Evolutionary conservation across 2,329 filamentous ascomycete species (phyloP).

Genomic region (Cadophora sp.): DNA sequence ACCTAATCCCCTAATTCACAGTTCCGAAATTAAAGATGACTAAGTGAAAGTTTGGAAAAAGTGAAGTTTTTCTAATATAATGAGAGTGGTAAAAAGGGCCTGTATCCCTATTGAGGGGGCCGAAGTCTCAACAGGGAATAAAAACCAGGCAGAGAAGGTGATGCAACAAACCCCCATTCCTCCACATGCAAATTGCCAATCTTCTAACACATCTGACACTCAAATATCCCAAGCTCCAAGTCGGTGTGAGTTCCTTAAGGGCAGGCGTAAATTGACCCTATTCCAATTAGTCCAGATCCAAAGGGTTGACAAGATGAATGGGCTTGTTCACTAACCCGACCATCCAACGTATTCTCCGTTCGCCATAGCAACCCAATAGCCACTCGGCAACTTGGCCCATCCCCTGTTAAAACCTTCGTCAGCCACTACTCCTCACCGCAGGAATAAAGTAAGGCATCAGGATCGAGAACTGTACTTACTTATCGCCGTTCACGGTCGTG

Average conservation of each 20-base stretch:
- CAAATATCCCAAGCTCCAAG: not conserved
- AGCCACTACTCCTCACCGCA: not conserved
- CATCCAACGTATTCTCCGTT: not conserved
- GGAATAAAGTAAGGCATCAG: not conserved
- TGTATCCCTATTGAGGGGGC: conserved; percentile 2
- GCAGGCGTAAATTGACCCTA: not conserved
- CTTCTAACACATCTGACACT: not conserved
- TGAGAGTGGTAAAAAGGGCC: not conserved
- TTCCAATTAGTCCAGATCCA: not conserved
- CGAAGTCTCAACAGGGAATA: conserved; percentile 3
- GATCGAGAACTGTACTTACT: conserved; percentile 1
- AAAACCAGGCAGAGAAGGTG: not conserved
- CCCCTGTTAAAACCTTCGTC: not conserved
- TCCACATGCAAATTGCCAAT: not conserved
- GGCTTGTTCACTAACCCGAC: not conserved
- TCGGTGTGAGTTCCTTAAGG: not conserved
- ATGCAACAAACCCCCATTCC: not conserved
- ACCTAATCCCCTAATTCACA: not conserved
- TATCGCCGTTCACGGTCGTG: not conserved
- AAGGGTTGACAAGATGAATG: not conserved
- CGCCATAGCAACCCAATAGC: conserved; percentile 1
- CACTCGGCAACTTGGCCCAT: conserved; percentile 2
- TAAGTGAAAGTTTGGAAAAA: not conserved
- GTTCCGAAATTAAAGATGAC: not conserved
- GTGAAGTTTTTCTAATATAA: not conserved